Percentiles rank a stretch among this genome's conserved stretches.
Evolutionary conservation across 306 rosid genomes (phyloP).

Genomic region (Fagus crenata): DNA sequence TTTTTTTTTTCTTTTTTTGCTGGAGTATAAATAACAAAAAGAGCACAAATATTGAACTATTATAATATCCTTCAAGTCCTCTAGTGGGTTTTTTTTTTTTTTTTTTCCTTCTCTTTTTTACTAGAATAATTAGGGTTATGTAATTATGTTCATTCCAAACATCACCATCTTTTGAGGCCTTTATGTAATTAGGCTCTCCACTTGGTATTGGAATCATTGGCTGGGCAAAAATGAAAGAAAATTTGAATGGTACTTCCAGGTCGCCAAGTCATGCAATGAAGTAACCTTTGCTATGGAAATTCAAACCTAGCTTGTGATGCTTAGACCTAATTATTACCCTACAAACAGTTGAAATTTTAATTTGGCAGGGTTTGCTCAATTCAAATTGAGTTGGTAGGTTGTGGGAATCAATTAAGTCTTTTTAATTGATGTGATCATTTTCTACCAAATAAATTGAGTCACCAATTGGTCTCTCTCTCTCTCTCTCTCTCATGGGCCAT

Average conservation of each 20-base stretch:
- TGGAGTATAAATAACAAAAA: no score
- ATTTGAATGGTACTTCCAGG: no score
- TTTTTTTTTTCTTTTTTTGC: no score
- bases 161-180: slow-evolving; percentile 1
- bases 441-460: slow-evolving; percentile 11
- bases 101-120: neutral
- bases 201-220: no score
- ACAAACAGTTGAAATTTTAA: neutral
- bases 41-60: neutral
- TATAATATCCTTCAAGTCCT: neutral
- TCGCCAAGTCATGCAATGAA: no score
- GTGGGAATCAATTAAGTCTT: slow-evolving; percentile 7
- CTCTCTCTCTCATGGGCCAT: slow-evolving; percentile 15
- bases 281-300: no score
- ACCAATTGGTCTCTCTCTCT: neutral
- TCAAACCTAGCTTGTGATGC: no score
- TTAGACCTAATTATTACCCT: no score
- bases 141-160: neutral
- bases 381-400: slow-evolving; percentile 28
- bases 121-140: neutral
- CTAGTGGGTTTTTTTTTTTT: neutral
- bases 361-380: slow-evolving; percentile 17
- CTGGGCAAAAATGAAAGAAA: no score
- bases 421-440: neutral
- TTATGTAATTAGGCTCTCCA: no score